Evolutionary conservation across 768 basidiomycete genomes (phyloP).

Genomic region (Boletus subcaerulescens): DNA sequence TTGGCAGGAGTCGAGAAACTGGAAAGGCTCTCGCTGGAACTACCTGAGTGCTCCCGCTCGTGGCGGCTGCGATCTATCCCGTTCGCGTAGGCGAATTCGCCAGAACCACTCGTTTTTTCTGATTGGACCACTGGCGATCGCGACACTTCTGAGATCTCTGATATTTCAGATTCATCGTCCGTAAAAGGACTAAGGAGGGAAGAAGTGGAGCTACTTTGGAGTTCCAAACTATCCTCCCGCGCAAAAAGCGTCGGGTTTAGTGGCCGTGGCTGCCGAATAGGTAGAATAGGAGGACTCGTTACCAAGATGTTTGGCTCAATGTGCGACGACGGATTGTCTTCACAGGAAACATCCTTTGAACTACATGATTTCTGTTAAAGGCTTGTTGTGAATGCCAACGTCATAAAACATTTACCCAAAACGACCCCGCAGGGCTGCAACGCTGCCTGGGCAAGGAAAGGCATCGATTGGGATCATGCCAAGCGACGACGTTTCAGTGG

Average conservation of each 20-base stretch:
- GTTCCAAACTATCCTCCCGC: slow-evolving; percentile 21
- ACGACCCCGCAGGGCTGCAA: slow-evolving; percentile 40
- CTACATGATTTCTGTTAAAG: not conserved
- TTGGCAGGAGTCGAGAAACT: slow-evolving; percentile 10
- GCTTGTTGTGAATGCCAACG: not conserved
- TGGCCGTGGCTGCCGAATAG: slow-evolving; percentile 17
- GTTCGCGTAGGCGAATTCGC: not conserved
- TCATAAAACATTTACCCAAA: slow-evolving; percentile 17
- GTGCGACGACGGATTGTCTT: slow-evolving; percentile 17
- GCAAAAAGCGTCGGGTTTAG: slow-evolving; percentile 17
- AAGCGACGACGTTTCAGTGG: not conserved
- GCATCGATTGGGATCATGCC: not conserved
- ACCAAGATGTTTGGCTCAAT: slow-evolving; percentile 25
- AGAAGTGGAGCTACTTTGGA: slow-evolving; percentile 16
- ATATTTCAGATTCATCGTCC: slow-evolving; percentile 28
- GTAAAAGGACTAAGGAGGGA: slow-evolving; percentile 31
- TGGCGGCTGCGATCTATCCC: not conserved
- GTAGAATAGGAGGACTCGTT: slow-evolving; percentile 20
- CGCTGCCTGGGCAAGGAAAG: slow-evolving; percentile 20
- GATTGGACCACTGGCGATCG: slow-evolving; percentile 4
- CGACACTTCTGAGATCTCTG: slow-evolving; percentile 20
- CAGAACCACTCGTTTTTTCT: slow-evolving; percentile 9
- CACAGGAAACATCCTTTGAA: slow-evolving; percentile 23
- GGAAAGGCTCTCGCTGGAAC: slow-evolving; percentile 22
- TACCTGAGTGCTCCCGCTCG: slow-evolving; percentile 16